Percentiles rank a stretch among this genome's conserved stretches.
Evolutionary conservation across 306 rosid genomes (phyloP).

Genomic region (Cucumis cinereus): DNA sequence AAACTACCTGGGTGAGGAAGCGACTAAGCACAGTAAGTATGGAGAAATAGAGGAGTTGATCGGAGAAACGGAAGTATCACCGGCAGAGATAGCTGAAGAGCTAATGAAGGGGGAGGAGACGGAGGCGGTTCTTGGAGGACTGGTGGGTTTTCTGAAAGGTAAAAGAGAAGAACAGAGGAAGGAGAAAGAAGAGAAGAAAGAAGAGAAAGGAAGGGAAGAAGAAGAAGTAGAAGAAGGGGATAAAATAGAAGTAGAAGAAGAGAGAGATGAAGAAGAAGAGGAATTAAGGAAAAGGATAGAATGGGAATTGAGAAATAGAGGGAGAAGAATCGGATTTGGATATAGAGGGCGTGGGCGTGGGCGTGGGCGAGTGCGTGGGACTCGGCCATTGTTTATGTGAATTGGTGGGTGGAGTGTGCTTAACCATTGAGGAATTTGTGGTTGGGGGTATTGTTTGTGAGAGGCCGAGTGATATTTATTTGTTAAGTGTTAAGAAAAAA

Average conservation of each 20-base stretch:
- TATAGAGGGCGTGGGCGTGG: neutral
- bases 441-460: neutral
- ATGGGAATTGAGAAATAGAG: neutral
- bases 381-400: neutral
- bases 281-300: too few species aligned
- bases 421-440: neutral
- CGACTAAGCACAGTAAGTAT: conserved; percentile 1
- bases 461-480: neutral
- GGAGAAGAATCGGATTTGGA: neutral
- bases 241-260: too few species aligned
- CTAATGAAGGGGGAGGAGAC: conserved; percentile 38
- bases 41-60: conserved; percentile 22
- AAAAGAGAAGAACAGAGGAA: conserved; percentile 1
- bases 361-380: neutral
- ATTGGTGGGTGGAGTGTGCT: neutral
- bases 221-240: neutral
- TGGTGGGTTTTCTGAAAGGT: conserved; percentile 19
- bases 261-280: too few species aligned
- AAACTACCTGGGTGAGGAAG: conserved; percentile 28
- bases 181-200: neutral
- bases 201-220: neutral
- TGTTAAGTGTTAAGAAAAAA: too few species aligned
- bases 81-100: conserved; percentile 44
- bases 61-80: conserved; percentile 22
- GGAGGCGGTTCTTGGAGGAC: conserved; percentile 12